Percentiles rank a stretch among this genome's conserved stretches.
Evolutionary conservation across 2,329 filamentous ascomycete species (phyloP).

Genomic region (Alternaria arborescens): DNA sequence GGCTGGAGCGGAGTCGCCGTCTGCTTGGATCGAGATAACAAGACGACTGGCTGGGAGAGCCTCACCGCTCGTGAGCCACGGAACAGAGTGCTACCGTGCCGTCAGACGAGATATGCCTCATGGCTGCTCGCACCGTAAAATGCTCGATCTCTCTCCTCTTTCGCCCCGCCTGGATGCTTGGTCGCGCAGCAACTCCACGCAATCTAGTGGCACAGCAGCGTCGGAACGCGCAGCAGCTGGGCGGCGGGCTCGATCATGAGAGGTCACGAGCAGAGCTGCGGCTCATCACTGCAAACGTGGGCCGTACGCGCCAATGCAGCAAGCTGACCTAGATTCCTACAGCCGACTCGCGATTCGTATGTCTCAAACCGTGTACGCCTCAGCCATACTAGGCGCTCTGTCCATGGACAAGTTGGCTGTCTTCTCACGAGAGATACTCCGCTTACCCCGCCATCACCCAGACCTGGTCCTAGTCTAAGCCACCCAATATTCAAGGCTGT

Average conservation of each 20-base stretch:
- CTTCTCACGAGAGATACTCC: slow-evolving; percentile 3
- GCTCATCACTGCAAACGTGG: background rate
- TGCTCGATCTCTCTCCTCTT: slow-evolving; percentile 3
- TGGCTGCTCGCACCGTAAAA: background rate
- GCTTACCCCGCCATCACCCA: slow-evolving; percentile 13
- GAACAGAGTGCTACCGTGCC: slow-evolving; percentile 6
- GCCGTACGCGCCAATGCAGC: background rate
- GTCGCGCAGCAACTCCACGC: slow-evolving; percentile 11
- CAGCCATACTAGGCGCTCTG: background rate
- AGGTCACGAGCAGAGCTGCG: slow-evolving; percentile 10
- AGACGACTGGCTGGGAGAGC: slow-evolving; percentile 10
- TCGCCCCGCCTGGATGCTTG: slow-evolving; percentile 4
- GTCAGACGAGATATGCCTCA: slow-evolving; percentile 3
- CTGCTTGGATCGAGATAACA: slow-evolving; percentile 20
- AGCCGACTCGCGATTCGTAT: background rate
- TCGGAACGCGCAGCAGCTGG: background rate
- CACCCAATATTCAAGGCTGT: background rate
- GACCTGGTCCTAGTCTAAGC: slow-evolving; percentile 2
- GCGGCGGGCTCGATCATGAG: slow-evolving; percentile 2
- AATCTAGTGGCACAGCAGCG: slow-evolving; percentile 22
- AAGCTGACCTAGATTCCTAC: background rate
- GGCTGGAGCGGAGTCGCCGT: slow-evolving; percentile 26
- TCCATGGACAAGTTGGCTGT: background rate
- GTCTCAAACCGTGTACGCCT: background rate
- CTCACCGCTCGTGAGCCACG: slow-evolving; percentile 16